These are phyloP conservation scores for Cyberlindnera xylosilytica DNA, from an alignment of 805 yeast species.

Conservation along the genomic window DNA sequence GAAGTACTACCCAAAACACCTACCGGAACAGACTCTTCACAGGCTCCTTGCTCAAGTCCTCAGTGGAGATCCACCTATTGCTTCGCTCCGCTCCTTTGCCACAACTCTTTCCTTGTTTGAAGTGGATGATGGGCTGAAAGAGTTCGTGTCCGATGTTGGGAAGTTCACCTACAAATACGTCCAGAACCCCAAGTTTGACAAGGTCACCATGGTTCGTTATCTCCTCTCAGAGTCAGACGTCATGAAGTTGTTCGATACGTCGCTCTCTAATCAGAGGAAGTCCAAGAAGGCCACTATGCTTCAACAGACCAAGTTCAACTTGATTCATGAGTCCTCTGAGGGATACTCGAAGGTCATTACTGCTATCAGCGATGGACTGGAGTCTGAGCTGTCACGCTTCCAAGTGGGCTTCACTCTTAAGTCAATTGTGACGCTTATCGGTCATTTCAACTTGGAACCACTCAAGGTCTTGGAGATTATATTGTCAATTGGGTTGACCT, in stretches of 20 bases:
- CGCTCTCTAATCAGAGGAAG: background rate
- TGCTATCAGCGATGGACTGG: conserved; percentile 42
- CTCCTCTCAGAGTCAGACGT: conserved; percentile 13
- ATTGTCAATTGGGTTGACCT: conserved; percentile 48
- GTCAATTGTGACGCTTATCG: conserved; percentile 58
- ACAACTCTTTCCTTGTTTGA: background rate
- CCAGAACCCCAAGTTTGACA: no score
- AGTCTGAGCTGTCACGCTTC: conserved; percentile 36
- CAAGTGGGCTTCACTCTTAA: conserved; percentile 43
- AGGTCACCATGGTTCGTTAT: no score
- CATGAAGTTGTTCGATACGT: background rate
- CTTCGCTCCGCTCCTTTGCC: background rate
- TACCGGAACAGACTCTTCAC: background rate
- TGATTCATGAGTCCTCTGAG: conserved; percentile 70
- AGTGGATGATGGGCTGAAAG: no score
- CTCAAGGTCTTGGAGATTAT: conserved; percentile 63
- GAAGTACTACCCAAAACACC: conserved; percentile 17
- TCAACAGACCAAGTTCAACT: conserved; percentile 53
- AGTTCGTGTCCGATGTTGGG: no score
- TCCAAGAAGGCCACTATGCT: conserved; percentile 6
- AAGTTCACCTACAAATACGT: no score
- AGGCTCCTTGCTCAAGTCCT: background rate
- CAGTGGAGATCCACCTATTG: conserved; percentile 2
- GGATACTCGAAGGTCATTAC: conserved; percentile 69
- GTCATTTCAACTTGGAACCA: conserved; percentile 75